Conservation (phyloP, 441 rosid species). For the Adansonia grandidieri region DNA sequence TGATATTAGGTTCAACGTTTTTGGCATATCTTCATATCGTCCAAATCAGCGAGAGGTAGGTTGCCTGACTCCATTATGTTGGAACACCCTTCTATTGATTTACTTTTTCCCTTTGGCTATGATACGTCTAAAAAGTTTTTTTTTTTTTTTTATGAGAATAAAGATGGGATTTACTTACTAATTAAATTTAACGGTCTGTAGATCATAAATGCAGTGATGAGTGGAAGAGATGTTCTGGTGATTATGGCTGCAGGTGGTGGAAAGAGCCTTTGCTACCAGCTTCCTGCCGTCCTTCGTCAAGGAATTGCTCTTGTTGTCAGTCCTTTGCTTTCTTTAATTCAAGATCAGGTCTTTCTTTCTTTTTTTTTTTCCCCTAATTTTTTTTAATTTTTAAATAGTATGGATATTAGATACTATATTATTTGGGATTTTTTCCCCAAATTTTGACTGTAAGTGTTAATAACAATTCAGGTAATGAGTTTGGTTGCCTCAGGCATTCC, state of each 20-base stretch:
- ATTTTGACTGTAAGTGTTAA: not conserved
- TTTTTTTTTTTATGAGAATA: not conserved
- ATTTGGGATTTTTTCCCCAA: not conserved
- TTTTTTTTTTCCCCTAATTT: not conserved
- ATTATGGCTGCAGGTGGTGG: conserved; percentile 99
- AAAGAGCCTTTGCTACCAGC: conserved; percentile 98
- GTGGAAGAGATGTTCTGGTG: conserved; percentile 85
- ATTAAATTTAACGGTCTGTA: conserved; percentile 29
- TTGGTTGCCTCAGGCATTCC: conserved; percentile 86
- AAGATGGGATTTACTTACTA: not conserved
- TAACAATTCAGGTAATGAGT: conserved; percentile 80
- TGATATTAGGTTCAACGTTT: conserved; percentile 71
- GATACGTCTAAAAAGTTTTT: not conserved
- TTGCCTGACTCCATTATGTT: conserved; percentile 15
- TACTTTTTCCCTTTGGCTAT: not conserved
- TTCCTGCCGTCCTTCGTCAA: conserved; percentile 77
- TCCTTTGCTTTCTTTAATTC: conserved; percentile 88
- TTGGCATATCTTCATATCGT: conserved; percentile 81
- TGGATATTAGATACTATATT: not conserved
- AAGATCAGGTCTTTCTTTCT: conserved; percentile 78
- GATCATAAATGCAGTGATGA: conserved; percentile 88
- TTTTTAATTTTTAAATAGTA: not conserved
- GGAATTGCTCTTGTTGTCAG: conserved; percentile 83
- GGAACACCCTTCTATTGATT: not conserved
- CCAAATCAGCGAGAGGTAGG: conserved; percentile 89